These are phyloP conservation scores for Hysterium pulicare DNA, from an alignment of 2,329 filamentous ascomycete species.

Conservation along the genomic window DNA sequence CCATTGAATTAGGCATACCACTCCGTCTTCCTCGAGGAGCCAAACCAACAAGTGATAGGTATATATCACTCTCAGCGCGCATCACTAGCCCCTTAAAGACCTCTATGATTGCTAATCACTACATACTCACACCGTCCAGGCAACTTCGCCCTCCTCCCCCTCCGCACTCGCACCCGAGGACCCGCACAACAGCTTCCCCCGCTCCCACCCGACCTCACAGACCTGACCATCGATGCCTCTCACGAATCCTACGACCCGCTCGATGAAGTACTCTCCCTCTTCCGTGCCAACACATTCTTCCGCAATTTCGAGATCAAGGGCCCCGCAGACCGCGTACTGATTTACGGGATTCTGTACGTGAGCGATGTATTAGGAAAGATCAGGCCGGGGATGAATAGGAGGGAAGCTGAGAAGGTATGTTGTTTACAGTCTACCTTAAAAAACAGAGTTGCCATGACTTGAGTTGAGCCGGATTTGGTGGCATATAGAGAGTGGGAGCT, in stretches of 20 bases:
- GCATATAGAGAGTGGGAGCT: background rate
- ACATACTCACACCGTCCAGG: constrained; percentile 45
- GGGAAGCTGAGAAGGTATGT: constrained; percentile 63
- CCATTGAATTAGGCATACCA: constrained; percentile 74
- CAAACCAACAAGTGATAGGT: constrained; percentile 65
- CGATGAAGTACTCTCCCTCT: constrained; percentile 87
- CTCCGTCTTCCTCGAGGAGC: constrained; percentile 87
- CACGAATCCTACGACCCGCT: constrained; percentile 93
- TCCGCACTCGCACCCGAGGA: constrained; percentile 93
- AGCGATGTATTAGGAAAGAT: constrained; percentile 89
- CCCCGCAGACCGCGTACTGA: constrained; percentile 85
- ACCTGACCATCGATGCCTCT: constrained; percentile 67
- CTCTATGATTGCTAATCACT: too few relatives aligned
- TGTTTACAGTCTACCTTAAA: constrained; percentile 35
- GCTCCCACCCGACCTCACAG: constrained; percentile 53
- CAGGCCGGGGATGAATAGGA: constrained; percentile 65
- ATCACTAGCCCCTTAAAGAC: too few relatives aligned
- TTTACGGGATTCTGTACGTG: constrained; percentile 95
- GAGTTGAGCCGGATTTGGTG: too few relatives aligned
- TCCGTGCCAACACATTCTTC: constrained; percentile 98
- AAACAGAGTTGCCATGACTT: too few relatives aligned
- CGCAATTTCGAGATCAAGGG: constrained; percentile 99
- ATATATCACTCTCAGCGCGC: constrained; percentile 13
- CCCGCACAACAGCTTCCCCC: constrained; percentile 80
- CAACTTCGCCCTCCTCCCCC: constrained; percentile 91